These are phyloP conservation scores for Apiosordaria backusii DNA, from an alignment of 495 filamentous ascomycete species.

Conservation along the genomic window DNA sequence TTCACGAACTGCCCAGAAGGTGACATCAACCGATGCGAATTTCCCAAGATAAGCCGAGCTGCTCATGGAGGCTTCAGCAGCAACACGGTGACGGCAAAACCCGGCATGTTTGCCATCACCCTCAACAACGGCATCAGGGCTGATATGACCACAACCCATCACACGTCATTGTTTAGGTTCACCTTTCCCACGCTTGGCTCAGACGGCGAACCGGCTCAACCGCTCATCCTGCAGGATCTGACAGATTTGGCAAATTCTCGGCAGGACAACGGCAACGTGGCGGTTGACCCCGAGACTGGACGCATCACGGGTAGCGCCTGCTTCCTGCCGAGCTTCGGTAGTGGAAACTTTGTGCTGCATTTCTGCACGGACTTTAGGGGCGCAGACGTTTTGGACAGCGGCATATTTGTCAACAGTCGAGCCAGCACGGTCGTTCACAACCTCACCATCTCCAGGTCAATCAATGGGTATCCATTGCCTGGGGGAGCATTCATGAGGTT, in stretches of 20 bases:
- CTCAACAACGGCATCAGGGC: conserved; percentile 56
- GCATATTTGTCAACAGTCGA: conserved; percentile 59
- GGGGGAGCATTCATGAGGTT: conserved; percentile 58
- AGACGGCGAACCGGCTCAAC: conserved; percentile 44
- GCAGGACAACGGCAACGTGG: conserved; percentile 57
- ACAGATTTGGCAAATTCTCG: conserved; percentile 63
- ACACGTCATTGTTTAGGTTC: conserved; percentile 66
- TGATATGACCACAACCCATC: conserved; percentile 67
- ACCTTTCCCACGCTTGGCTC: conserved; percentile 50
- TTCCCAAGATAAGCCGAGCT: conserved; percentile 46
- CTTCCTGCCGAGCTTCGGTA: conserved; percentile 68
- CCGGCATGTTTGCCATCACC: conserved; percentile 64
- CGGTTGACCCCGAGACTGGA: conserved; percentile 51
- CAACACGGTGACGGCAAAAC: conserved; percentile 53
- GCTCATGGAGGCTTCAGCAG: conserved; percentile 41
- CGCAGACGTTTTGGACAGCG: conserved; percentile 58
- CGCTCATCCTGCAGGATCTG: conserved; percentile 62
- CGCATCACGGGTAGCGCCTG: conserved; percentile 62
- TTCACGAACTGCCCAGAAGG: conserved; percentile 62
- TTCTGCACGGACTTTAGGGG: conserved; percentile 73
- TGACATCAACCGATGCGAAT: conserved; percentile 61
- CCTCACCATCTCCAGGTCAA: conserved; percentile 55
- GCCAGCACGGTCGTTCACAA: conserved; percentile 52
- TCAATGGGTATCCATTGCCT: conserved; percentile 62
- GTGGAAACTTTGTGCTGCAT: conserved; percentile 55